Base-by-base conservation (phyloP, 768 basidiomycete genomes). In the Naganishia vishniacii region DNA sequence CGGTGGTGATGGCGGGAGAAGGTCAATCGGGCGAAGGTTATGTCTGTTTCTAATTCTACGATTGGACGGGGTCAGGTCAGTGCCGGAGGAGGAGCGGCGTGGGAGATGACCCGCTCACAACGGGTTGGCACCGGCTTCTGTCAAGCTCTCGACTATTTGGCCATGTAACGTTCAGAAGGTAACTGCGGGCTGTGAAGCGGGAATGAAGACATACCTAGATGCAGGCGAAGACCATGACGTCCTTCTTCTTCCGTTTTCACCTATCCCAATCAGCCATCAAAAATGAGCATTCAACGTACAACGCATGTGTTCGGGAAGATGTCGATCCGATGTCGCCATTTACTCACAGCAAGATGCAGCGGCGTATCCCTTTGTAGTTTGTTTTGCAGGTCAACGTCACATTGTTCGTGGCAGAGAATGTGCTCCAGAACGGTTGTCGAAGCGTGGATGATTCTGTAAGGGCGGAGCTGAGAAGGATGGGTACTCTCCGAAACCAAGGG, bases 101-200 rank as follows among this genome's bases (percentile, higher is more conserved):
- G 12, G n/a, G 28, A n/a, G 45, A 13, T 31, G 12, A n/a, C 7
- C 34, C 8, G 28, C 29, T 56, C 26, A 67, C 65, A 67, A 26
- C 26, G 65, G 65, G 37, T 59, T 67, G 3, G 65, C 61, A 6
- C 65, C 65, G 26, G 65, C 65, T 16, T 67, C 65, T 3, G 58
- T 56, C 5, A 67, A 56, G 34, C 47, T 41, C 45, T 67, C 42
- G 23, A 67, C 65, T 65, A 34, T 11, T 20, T 15, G 3, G 20
- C 1, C 2, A n/a, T n/a, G n/a, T 12, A 13, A 58, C 32, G 11
- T 31, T 37, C 11, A n/a, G n/a, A 4, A 11, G 32, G 7, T 15
- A 13, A 7, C 5, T 4, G 15, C n/a, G 6, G 16, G 15, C 18
- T 18, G n/a, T 9, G 32, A 32, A 53, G 51, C 7, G 42, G 5